A percentile compares a stretch with the other conserved stretches of the same genome.
Evolutionary conservation across 805 yeast species (phyloP).

Genomic region (Starmerella potacharoeniae): DNA sequence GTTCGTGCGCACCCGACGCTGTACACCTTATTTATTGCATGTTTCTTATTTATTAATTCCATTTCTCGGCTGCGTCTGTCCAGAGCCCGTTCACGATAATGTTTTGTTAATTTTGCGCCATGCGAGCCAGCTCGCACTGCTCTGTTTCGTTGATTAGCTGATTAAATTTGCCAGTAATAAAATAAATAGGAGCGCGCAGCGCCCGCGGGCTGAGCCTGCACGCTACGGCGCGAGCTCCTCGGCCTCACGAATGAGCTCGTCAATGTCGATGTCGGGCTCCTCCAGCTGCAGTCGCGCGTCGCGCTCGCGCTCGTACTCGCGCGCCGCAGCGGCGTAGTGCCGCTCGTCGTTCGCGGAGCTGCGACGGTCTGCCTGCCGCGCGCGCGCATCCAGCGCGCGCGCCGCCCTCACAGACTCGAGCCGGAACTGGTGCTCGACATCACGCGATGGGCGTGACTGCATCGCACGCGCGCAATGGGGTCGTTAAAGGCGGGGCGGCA

Average conservation of each 20-base stretch:
- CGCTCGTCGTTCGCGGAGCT: not conserved
- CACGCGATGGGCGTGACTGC: not conserved
- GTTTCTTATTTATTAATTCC: too few species aligned
- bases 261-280: slow-evolving; percentile 1
- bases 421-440: slow-evolving; percentile 1
- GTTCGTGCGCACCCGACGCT: too few species aligned
- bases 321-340: not conserved
- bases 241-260: slow-evolving; percentile 4
- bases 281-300: not conserved
- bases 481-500: not conserved
- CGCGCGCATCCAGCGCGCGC: not conserved
- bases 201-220: too few species aligned
- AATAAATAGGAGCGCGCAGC: too few species aligned
- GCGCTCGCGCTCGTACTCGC: not conserved
- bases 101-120: too few species aligned
- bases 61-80: too few species aligned
- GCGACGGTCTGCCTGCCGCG: not conserved
- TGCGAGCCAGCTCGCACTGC: too few species aligned
- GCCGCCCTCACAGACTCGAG: not conserved
- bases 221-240: not conserved
- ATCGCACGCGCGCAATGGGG: not conserved
- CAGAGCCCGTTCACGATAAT: too few species aligned
- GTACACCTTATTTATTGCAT: too few species aligned
- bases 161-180: too few species aligned
- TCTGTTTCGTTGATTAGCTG: too few species aligned